Conservation (phyloP, 140 eudicot genomes). For the Oenanthe javanica region DNA sequence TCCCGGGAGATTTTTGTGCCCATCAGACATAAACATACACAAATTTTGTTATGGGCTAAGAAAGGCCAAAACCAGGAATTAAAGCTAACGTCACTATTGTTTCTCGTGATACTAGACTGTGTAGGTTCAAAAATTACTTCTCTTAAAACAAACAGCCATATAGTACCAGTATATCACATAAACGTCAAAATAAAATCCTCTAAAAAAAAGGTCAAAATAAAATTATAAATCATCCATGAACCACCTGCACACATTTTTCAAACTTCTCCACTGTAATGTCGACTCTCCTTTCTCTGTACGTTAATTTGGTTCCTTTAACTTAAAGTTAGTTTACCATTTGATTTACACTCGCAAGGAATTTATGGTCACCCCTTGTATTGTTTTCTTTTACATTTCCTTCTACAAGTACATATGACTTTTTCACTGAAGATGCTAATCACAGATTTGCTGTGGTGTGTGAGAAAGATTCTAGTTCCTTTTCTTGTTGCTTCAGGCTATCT, state of each 20-base stretch:
- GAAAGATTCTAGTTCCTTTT: slow-evolving; percentile 45
- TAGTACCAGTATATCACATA: too few species aligned
- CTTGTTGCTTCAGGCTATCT: slow-evolving; percentile 77
- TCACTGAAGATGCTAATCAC: slow-evolving; percentile 14
- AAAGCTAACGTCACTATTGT: too few species aligned
- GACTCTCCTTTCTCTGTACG: background rate
- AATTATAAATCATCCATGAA: too few species aligned
- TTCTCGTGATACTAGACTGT: too few species aligned
- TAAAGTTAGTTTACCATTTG: background rate
- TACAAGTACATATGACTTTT: background rate
- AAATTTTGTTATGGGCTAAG: too few species aligned
- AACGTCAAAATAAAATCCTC: too few species aligned
- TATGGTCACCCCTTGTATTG: background rate
- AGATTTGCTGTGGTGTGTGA: slow-evolving; percentile 51
- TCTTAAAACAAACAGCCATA: too few species aligned
- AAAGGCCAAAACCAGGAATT: too few species aligned
- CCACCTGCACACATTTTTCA: background rate
- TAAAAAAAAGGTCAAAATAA: too few species aligned
- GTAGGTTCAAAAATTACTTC: too few species aligned
- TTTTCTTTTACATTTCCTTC: background rate
- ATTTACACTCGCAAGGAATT: background rate
- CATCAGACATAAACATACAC: too few species aligned
- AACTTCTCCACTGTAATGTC: background rate
- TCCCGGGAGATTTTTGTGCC: too few species aligned
- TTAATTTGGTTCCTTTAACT: background rate